Evolutionary conservation across 2,329 filamentous ascomycete species (phyloP), one percentile per base, ranked within the genome.

Genomic region (Boeremia lycopersici): DNA sequence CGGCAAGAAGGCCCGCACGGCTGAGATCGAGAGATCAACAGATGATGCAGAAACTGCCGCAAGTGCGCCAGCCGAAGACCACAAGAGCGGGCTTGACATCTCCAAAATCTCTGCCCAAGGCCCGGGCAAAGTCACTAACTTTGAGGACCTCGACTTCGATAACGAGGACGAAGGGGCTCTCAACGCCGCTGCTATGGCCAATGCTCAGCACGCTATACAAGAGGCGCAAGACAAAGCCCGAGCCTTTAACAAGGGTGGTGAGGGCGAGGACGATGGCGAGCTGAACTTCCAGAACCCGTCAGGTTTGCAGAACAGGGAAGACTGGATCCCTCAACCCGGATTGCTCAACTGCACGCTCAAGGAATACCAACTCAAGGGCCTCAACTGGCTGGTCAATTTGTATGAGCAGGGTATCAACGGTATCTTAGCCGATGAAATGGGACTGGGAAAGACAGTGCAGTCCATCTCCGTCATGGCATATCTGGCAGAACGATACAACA

Each of bases 381-480:
- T 99, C 74, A 99, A 98, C 74, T 99, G 95, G 95, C 86, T 99
- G 49, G 95, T 96, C 79, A 98, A 99, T 74, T 78, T 99, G 63
- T 99, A 99, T 80, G 95, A 99, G 76, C 95, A 99, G 77, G 95
- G 95, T 74, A 99, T 99, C 89, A 98, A 98, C 79, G 93, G 93
- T 77, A 99, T 99, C 68, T 82, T 99, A 60, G 95, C 95, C 62
- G 95, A 99, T 74, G 95, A 99, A 79, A 99, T 99, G 95, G 95
- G 95, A 86, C 90, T 99, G 23, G 95, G 95, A 75, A 99, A 99
- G 79, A 99, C 95, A 17, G 91, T 99, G 6, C 95, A 99, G 78
- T 98, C 93, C 19, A 99, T 99, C 60, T 98, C 95, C 0, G 93
- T 99, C 73, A 98, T 99, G 95, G 93, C 93, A 1, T 98, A 99